Evolutionary conservation across 306 rosid genomes (phyloP).

Genomic region (Medicago ruthenica): DNA sequence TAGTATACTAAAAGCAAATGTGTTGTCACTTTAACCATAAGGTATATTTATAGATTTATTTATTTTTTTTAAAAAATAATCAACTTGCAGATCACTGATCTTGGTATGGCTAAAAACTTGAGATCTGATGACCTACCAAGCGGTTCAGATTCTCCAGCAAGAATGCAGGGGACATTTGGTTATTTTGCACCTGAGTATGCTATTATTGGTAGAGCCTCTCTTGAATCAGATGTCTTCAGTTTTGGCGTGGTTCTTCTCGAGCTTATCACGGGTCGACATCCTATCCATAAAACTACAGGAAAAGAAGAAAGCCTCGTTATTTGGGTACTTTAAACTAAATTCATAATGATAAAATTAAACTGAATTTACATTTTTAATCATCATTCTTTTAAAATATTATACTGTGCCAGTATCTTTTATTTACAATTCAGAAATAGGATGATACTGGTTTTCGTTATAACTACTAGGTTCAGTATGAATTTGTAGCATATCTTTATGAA

Average conservation of each 20-base stretch:
- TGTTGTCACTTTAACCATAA: slow-evolving; percentile 20
- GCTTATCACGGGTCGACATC: slow-evolving; percentile 94
- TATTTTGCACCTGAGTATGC: slow-evolving; percentile 99
- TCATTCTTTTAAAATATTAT: slow-evolving; percentile 11
- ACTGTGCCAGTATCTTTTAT: slow-evolving; percentile 2
- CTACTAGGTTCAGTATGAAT: background rate
- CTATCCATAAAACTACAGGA: slow-evolving; percentile 71
- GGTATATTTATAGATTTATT: slow-evolving; percentile 15
- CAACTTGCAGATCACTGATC: slow-evolving; percentile 89
- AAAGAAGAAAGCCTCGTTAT: slow-evolving; percentile 98
- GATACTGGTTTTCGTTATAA: background rate
- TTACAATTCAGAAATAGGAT: slow-evolving; percentile 13
- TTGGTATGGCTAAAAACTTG: slow-evolving; percentile 91
- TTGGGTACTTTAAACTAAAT: slow-evolving; percentile 64
- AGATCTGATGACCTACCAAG: slow-evolving; percentile 83
- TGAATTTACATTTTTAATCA: slow-evolving; percentile 28
- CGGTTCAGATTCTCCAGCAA: slow-evolving; percentile 88
- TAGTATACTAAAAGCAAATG: background rate
- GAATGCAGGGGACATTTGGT: slow-evolving; percentile 99
- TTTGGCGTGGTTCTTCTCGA: slow-evolving; percentile 99
- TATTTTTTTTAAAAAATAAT: background rate
- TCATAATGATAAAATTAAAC: slow-evolving; percentile 16
- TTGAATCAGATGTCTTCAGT: slow-evolving; percentile 93
- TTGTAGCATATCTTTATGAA: slow-evolving; percentile 36
- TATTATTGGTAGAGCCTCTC: slow-evolving; percentile 86